Evolutionary conservation across 805 yeast species (phyloP), one percentile per base, ranked within the genome.

Genomic region (Metschnikowia continentalis): DNA sequence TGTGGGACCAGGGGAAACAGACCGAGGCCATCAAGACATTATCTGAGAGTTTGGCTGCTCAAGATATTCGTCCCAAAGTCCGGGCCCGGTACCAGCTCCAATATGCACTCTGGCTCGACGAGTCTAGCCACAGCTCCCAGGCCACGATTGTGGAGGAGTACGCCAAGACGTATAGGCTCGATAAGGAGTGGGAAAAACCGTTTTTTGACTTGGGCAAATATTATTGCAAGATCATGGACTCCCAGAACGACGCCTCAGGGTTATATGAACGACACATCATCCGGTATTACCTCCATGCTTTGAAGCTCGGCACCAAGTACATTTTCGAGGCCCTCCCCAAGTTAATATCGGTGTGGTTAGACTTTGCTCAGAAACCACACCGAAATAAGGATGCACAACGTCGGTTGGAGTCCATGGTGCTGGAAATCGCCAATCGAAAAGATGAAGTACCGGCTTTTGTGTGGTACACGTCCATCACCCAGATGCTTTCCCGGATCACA

Each of bases 1-100:
- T 90, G 37, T 92, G 98, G 97, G 85, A 83, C 3, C 89, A 88
- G 62, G 96, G 96, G 0, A 95, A 90, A 55, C 88, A 82, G 53
- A 79, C 90, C 22, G 85, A 90, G 57, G 98, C 98, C 0, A 75
- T 92, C 41, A 83, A 86, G 47, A 73, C 81, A 6, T 70, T 88
- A 35, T 76, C 77, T 7, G 74, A 76, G 14, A 65, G 80, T 11
- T 58, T 69, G 33, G 42, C 63, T 1, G 59, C 58, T 15, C n/a
- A 13, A 35, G 57, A 57, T 22, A 54, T 50, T 23, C 33, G 26
- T 1, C 26, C 41, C 20, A 51, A 57, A 11, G 58, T 62, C 17
- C 60, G 54, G 8, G 75, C 81, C 1, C 60, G 74, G 45, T 79
- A 82, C n/a, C 86, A 88, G 48, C 69, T 91, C 44, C 84, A 84